Percentiles rank a stretch among this genome's conserved stretches.
phyloP scores from a whole-genome alignment of 2,329 filamentous ascomycete species.

The Aspergillus pseudotamarii region DNA sequence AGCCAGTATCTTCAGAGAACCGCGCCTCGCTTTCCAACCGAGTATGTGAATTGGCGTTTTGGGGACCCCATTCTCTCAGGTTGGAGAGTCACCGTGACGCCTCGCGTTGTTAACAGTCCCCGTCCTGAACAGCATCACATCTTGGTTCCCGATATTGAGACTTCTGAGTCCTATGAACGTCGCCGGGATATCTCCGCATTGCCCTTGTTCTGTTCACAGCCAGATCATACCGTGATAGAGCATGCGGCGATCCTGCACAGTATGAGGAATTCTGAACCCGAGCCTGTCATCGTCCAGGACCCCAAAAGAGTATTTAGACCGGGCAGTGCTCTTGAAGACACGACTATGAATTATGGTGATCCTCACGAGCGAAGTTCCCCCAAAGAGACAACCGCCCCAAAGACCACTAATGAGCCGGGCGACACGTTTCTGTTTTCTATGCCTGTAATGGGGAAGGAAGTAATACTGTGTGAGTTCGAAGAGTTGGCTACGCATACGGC shows the following conservation, averaged over 20 bases:
- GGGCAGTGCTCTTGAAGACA: not conserved
- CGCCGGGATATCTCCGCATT: not conserved
- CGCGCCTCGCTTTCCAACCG: not conserved
- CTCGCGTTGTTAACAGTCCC: not conserved
- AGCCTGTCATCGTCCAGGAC: not conserved
- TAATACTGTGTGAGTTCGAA: conserved; percentile 24
- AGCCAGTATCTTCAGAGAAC: not conserved
- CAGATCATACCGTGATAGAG: not conserved
- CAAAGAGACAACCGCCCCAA: not conserved
- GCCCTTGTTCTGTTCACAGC: not conserved
- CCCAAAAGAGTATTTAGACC: not conserved
- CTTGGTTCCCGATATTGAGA: not conserved
- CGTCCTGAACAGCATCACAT: not conserved
- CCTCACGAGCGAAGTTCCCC: not conserved
- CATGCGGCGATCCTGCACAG: not conserved
- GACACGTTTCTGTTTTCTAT: not conserved
- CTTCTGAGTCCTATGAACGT: not conserved
- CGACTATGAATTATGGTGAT: too few relatives aligned
- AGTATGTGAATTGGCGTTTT: not conserved
- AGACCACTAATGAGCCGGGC: not conserved
- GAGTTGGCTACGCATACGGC: conserved; percentile 36
- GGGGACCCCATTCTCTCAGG: not conserved
- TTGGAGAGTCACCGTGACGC: not conserved
- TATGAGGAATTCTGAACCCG: not conserved
- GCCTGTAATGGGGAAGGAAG: not conserved